Percentiles rank a stretch among this genome's conserved stretches.
Conservation (phyloP, 345 rosid genomes). For the Eutrema heterophyllum region DNA sequence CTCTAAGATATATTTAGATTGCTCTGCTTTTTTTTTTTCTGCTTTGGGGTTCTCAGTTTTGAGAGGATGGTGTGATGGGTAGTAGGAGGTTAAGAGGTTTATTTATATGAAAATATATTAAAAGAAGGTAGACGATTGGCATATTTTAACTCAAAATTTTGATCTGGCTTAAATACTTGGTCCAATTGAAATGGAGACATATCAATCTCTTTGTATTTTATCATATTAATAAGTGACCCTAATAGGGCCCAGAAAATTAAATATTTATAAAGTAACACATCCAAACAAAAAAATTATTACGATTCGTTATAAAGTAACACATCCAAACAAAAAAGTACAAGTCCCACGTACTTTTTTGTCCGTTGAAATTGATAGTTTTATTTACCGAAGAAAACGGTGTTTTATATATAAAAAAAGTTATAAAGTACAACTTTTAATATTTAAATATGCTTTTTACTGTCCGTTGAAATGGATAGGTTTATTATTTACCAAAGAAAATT, state of each 20-base stretch:
- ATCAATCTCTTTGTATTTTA: not conserved
- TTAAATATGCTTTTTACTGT: not conserved
- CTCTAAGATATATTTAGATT: not conserved
- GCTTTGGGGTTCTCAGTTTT: not conserved
- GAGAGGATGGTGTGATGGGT: conserved; percentile 20
- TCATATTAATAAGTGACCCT: not conserved
- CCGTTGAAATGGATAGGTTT: not conserved
- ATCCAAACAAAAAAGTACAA: not conserved
- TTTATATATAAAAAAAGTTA: not conserved
- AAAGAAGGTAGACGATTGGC: conserved; percentile 1
- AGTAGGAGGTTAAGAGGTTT: conserved; percentile 15
- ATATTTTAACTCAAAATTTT: conserved; percentile 2
- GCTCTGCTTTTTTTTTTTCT: not conserved
- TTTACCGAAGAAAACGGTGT: not conserved
- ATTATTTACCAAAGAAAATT: not conserved
- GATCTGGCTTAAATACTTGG: conserved; percentile 3
- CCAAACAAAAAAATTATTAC: not conserved
- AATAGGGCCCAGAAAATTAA: not conserved
- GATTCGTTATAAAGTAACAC: not conserved
- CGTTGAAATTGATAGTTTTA: not conserved
- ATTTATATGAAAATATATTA: conserved; percentile 12
- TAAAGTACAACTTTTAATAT: not conserved
- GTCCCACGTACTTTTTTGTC: not conserved
- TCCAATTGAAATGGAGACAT: not conserved
- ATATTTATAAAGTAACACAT: not conserved